Base-by-base conservation (phyloP, 2,329 filamentous ascomycete genomes). In the Cephalotrichum gorgonifer region DNA sequence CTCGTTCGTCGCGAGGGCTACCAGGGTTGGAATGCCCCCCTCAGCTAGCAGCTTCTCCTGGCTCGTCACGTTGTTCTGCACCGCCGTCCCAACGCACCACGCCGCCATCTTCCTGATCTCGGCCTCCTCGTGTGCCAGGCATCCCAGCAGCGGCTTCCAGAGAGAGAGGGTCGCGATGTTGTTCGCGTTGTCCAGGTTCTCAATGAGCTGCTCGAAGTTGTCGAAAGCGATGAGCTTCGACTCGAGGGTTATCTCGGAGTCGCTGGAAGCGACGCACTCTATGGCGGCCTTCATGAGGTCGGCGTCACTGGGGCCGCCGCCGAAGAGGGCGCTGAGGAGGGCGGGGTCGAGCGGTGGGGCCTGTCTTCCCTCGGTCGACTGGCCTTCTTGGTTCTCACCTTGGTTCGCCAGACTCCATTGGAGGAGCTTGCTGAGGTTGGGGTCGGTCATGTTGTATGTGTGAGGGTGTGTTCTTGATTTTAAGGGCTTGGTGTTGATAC, bases 111-210 rank as follows among this genome's bases (percentile, higher is more conserved):
- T 81, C 54, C 90, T 75, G 60, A 95, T 72, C 54, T 93, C 86
- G 6, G 74, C 62, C 60, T 93, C 84, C 11, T 77, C 73, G 58
- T 83, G 75, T 45, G 74, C 72, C 14, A 98, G 73, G 54, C 85
- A 79, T 8, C 74, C 67, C 11, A 96, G 71, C 35, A 98, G 72
- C 9, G 88, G 88, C 11, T 78, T 76, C 93, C 93, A 98, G 28
- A 97, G 74, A 6, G 77, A 76, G 20, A 96, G 71, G 26, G 78
- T 78, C 55, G 82, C 82, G 57, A 98, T 78, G 68, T 96, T 94
- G 73, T 97, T 98, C 51, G 93, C 91, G 65, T 98, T 98, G 74
- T 98, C 93, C 58, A 97, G 81, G 54, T 79, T 82, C 72, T 96
- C 89, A 59, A 96, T 85, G 51, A 95, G 74, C 66, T 95, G 88